These are phyloP conservation scores for Ustilago trichophora DNA, from an alignment of 1,284 basidiomycete species.

Conservation along the genomic window DNA sequence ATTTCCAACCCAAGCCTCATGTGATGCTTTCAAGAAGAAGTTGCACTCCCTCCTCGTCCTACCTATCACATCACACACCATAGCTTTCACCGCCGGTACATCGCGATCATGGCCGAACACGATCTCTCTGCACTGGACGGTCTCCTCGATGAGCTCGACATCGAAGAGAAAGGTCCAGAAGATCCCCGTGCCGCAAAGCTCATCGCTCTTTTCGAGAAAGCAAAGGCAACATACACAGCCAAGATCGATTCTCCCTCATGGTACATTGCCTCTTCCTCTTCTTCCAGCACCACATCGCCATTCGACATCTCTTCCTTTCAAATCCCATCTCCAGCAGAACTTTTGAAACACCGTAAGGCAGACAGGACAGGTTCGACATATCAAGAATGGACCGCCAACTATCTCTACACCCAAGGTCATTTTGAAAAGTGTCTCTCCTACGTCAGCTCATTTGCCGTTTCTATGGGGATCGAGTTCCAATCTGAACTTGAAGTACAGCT, in stretches of 20 bases:
- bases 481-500: background rate
- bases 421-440: constrained; percentile 36
- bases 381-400: constrained; percentile 43
- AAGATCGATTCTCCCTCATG: constrained; percentile 31
- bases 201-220: constrained; percentile 34
- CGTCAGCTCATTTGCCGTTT: constrained; percentile 26
- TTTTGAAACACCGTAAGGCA: constrained; percentile 5
- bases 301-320: constrained; percentile 5
- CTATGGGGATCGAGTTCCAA: constrained; percentile 19
- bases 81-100: background rate
- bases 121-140: constrained; percentile 33
- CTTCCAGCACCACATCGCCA: background rate
- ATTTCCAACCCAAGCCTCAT: too few species aligned
- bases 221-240: constrained; percentile 30
- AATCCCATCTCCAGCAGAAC: constrained; percentile 8
- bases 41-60: too few species aligned
- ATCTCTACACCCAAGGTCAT: constrained; percentile 26
- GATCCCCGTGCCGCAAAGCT: constrained; percentile 39
- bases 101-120: constrained; percentile 18
- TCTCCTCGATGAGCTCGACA: constrained; percentile 35
- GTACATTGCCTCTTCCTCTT: constrained; percentile 11
- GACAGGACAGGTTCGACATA: constrained; percentile 18
- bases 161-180: constrained; percentile 14
- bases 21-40: too few species aligned
- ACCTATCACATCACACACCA: too few species aligned